Percentiles rank a stretch among this genome's conserved stretches.
These are phyloP conservation scores for Suhomyces coccinellae DNA, from an alignment of 1,139 yeast species.

Conservation along the genomic window DNA sequence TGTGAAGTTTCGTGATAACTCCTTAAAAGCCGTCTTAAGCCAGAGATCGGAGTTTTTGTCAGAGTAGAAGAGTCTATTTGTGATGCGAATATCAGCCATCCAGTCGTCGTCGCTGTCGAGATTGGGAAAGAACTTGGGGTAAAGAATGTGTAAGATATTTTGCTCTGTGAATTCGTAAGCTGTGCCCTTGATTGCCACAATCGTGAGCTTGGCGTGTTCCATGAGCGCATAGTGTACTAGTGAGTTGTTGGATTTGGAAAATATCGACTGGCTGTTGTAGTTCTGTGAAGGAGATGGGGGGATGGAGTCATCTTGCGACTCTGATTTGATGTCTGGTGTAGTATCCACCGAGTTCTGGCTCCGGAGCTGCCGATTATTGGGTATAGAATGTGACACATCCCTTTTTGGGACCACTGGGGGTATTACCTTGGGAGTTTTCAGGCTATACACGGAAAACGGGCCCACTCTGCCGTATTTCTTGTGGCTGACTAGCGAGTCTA, in stretches of 20 bases:
- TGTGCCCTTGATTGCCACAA: conserved; percentile 45
- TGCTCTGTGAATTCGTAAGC: conserved; percentile 41
- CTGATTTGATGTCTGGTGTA: background rate
- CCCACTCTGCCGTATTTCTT: conserved; percentile 23
- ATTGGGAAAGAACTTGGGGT: conserved; percentile 49
- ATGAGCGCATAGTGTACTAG: conserved; percentile 41
- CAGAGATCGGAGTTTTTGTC: conserved; percentile 14
- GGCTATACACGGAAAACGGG: conserved; percentile 33
- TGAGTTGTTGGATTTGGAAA: conserved; percentile 27
- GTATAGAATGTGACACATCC: background rate
- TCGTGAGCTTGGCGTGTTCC: conserved; percentile 42
- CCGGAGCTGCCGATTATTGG: background rate
- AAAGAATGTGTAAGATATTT: conserved; percentile 47
- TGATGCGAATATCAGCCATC: conserved; percentile 28
- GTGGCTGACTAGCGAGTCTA: conserved; percentile 22
- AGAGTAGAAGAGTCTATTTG: conserved; percentile 16
- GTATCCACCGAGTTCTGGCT: conserved; percentile 1
- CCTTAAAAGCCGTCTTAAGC: conserved; percentile 22
- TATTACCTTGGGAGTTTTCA: background rate
- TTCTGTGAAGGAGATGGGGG: background rate
- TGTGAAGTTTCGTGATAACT: conserved; percentile 21
- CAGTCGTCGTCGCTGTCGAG: conserved; percentile 48
- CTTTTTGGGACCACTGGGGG: background rate
- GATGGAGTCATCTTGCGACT: background rate
- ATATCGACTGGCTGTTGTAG: conserved; percentile 14